Percentiles rank a stretch among this genome's conserved stretches.
Evolutionary conservation across 176 grass and related monocot species (phyloP).

Genomic region (Zea luxurians): DNA sequence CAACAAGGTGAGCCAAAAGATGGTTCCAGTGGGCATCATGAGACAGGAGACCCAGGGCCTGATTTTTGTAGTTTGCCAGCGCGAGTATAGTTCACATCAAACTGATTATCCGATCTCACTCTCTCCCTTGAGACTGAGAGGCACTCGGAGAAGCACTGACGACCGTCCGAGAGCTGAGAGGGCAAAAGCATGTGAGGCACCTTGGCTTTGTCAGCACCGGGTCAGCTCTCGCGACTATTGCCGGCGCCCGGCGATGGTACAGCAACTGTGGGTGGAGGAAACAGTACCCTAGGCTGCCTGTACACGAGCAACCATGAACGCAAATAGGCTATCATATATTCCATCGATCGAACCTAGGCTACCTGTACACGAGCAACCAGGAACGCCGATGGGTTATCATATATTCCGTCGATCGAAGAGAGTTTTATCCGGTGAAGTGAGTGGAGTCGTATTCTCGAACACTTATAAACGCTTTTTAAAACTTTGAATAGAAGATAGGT

Average conservation of each 20-base stretch:
- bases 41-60: neutral
- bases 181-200: constrained; percentile 34
- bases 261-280: neutral
- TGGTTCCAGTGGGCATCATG: neutral
- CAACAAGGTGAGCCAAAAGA: constrained; percentile 5
- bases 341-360: neutral
- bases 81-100: constrained; percentile 5
- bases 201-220: neutral
- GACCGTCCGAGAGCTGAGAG: constrained; percentile 20
- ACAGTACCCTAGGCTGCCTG: no score
- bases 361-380: no score
- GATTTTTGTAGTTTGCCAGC: constrained; percentile 35
- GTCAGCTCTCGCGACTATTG: neutral
- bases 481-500: no score
- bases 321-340: neutral
- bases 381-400: no score
- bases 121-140: neutral
- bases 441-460: no score
- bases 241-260: neutral
- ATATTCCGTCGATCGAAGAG: no score
- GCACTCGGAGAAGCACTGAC: neutral
- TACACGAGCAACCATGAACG: neutral
- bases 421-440: no score
- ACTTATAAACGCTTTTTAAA: no score
- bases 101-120: constrained; percentile 2